These are phyloP conservation scores for Fusarium pseudonygamai DNA, from an alignment of 2,329 filamentous ascomycete species.

Conservation along the genomic window DNA sequence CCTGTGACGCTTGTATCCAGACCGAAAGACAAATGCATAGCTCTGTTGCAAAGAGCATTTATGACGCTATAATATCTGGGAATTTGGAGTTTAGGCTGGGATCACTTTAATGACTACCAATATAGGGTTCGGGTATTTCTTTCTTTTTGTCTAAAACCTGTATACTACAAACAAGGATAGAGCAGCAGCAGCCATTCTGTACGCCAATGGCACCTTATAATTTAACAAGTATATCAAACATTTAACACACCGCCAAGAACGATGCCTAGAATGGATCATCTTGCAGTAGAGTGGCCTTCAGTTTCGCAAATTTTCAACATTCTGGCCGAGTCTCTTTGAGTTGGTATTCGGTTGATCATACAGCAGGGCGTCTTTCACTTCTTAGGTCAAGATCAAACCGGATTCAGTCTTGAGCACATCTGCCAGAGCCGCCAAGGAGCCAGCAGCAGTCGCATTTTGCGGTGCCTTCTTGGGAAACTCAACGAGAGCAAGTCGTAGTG, in stretches of 20 bases:
- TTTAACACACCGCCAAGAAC: constrained; percentile 12
- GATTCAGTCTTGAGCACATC: constrained; percentile 61
- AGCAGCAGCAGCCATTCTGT: constrained; percentile 14
- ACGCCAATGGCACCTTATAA: constrained; percentile 27
- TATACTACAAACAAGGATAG: constrained; percentile 42
- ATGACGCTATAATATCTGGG: constrained; percentile 16
- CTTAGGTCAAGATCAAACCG: constrained; percentile 57
- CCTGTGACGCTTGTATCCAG: constrained; percentile 51
- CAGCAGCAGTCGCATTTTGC: constrained; percentile 58
- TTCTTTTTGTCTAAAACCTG: constrained; percentile 29
- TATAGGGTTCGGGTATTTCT: constrained; percentile 16
- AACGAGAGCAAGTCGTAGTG: constrained; percentile 75
- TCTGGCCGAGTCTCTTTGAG: constrained; percentile 1
- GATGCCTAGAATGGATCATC: constrained; percentile 2
- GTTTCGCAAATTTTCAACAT: constrained; percentile 22
- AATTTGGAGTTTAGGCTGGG: constrained; percentile 37
- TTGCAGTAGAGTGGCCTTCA: constrained; percentile 1
- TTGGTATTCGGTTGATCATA: not conserved
- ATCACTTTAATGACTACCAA: constrained; percentile 16
- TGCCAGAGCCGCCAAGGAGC: constrained; percentile 62
- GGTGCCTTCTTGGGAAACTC: constrained; percentile 71
- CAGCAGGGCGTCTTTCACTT: not conserved
- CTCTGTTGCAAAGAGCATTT: constrained; percentile 15
- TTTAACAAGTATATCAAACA: constrained; percentile 39
- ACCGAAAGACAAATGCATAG: not conserved